phyloP scores from a whole-genome alignment of 306 rosid species.

The Adenanthera pavonina region DNA sequence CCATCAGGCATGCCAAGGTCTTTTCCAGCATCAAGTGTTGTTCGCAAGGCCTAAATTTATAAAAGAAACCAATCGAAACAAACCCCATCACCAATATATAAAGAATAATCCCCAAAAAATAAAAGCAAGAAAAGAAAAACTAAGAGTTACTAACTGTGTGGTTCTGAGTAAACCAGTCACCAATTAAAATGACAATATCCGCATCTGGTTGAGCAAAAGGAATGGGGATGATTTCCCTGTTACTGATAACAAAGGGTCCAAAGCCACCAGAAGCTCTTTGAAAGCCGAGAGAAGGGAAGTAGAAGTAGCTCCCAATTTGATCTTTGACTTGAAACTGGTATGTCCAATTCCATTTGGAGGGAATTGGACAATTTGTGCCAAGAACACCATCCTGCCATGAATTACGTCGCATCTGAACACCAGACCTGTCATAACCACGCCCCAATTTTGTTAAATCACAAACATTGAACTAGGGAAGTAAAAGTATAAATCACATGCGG shows the following conservation, averaged over 20 bases:
- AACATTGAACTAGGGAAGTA: neutral
- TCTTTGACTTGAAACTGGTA: conserved; percentile 92
- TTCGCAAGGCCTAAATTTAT: conserved; percentile 60
- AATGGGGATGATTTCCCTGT: conserved; percentile 58
- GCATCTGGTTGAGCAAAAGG: conserved; percentile 80
- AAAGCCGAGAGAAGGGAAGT: conserved; percentile 75
- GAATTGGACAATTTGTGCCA: conserved; percentile 94
- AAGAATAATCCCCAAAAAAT: neutral
- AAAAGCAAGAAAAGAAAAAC: neutral
- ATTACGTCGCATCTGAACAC: conserved; percentile 79
- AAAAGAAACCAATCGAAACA: conserved; percentile 5
- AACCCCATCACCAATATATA: conserved; percentile 21
- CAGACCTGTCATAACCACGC: conserved; percentile 65
- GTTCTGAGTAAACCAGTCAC: conserved; percentile 80
- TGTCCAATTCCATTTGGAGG: conserved; percentile 89
- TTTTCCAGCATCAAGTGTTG: conserved; percentile 68
- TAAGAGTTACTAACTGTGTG: conserved; percentile 62
- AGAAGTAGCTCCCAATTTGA: conserved; percentile 95
- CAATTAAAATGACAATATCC: conserved; percentile 70
- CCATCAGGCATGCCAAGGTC: conserved; percentile 89
- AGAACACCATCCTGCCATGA: conserved; percentile 92
- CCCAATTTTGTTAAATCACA: conserved; percentile 21
- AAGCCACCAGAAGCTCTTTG: conserved; percentile 95
- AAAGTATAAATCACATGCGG: neutral
- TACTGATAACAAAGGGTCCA: conserved; percentile 74